Evolutionary conservation across 805 yeast species (phyloP).

Genomic region (Candida peoriensis): DNA sequence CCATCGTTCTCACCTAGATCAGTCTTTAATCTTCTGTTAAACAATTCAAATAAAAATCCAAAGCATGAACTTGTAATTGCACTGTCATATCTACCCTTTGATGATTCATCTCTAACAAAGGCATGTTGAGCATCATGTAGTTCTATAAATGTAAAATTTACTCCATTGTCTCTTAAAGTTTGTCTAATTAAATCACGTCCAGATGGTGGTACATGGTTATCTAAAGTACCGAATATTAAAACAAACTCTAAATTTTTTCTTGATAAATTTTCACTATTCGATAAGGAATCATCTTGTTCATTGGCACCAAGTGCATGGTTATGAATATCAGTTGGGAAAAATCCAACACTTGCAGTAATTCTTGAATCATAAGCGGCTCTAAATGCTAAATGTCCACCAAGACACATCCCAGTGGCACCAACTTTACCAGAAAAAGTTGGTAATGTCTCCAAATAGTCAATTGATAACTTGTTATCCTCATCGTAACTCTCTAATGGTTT

Average conservation of each 20-base stretch:
- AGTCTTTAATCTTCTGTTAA: constrained; percentile 59
- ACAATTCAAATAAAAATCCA: constrained; percentile 65
- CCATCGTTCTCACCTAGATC: constrained; percentile 65
- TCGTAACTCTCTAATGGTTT: constrained; percentile 71
- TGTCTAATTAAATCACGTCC: constrained; percentile 71
- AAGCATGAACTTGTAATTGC: constrained; percentile 65
- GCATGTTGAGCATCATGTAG: constrained; percentile 81
- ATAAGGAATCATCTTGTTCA: constrained; percentile 58
- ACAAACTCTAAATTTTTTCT: constrained; percentile 50
- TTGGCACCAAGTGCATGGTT: constrained; percentile 61
- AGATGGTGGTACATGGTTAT: constrained; percentile 73
- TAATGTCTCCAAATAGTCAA: constrained; percentile 55
- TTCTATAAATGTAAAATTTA: constrained; percentile 67
- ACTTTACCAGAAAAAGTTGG: constrained; percentile 65
- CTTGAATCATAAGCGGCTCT: constrained; percentile 64
- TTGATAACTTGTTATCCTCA: constrained; percentile 61
- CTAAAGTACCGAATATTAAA: constrained; percentile 72
- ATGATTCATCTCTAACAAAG: constrained; percentile 69
- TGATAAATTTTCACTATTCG: constrained; percentile 47
- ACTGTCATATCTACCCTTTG: constrained; percentile 81
- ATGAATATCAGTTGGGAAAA: constrained; percentile 80
- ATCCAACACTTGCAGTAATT: constrained; percentile 64
- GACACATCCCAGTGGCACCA: constrained; percentile 85
- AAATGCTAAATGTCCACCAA: constrained; percentile 79
- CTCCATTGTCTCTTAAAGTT: constrained; percentile 51